Evolutionary conservation across 2,329 filamentous ascomycete species (phyloP), one percentile per base, ranked within the genome.

Genomic region (Aulographum hederae): DNA sequence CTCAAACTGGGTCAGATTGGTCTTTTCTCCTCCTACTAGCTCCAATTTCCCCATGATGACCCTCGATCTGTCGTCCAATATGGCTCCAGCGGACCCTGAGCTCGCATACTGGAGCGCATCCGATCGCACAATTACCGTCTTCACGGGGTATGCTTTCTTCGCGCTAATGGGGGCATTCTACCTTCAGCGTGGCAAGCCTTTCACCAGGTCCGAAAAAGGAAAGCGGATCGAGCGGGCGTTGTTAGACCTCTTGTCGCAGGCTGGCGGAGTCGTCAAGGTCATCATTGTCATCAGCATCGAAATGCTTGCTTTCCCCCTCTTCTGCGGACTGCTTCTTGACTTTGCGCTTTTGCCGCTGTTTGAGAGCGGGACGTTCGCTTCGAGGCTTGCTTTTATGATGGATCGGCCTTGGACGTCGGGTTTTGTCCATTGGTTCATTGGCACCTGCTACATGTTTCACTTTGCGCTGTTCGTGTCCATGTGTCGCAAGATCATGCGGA

Each of bases 361-460:
- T 48, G 77, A 82, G 39, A 65, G 74, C 38, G 76, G 82, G 1
- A 85, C 78, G 1, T 54, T 94, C 32, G 66, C 67, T 39, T 82
- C 80, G 5, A 72, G 89, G 15, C 58, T 92, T 32, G 59, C 72
- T 3, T 98, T 93, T 46, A 81, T 81, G 2, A 60, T 70, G 33
- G 65, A 72, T 37, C 82, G 77, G 37, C 89, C 89, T 0, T 67
- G 86, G 41, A 94, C 84, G 1, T 93, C 86, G 11, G 71, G 91
- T 11, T 98, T 98, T 50, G 78, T 95, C 32, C 89, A 98, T 52
- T 98, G 89, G 89, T 98, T 98, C 47, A 77, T 94, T 34, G 89
- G 89, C 30, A 98, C 89, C 3, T 92, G 85, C 39, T 98, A 98
- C 54, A 98, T 98, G 91, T 98, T 98, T 57, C 89, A 98, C 51